Evolutionary conservation across 352 stramenopile genomes (phyloP), one percentile per base, ranked within the genome.

Genomic region (Elongisporangium anandrum): DNA sequence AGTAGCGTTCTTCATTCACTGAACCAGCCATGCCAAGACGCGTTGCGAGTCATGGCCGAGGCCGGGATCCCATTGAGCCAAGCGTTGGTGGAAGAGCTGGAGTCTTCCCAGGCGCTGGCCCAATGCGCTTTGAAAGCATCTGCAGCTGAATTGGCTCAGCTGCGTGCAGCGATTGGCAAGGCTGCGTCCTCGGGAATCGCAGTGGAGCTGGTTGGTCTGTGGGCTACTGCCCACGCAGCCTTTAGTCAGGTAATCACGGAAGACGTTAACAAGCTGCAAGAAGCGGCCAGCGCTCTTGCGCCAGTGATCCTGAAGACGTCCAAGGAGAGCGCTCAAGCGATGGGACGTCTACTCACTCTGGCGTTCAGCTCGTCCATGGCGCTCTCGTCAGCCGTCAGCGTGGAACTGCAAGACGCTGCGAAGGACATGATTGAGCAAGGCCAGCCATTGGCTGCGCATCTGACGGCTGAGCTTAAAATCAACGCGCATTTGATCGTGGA

Each of bases 171-270:
- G 4, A 57, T 76, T 20, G 65, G 55, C 17, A 24, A 64, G 34
- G 48, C 54, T 45, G 52, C 57, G 19, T 56, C 56, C 12, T 74
- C 60, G 1, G 55, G 41, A 1, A 52, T 66, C 20, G 52, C 41
- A 7, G 34, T 67, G 23, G 72, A 77, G 52, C 54, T 77, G 15
- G 53, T 80, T 50, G 60, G 21, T 17, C 61, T 77, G 7, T 75
- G 68, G 72, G 60, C 60, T 2, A 24, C 72, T 8, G 56, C 75
- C 24, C 63, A 79, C 16, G 48, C 57, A 5, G 54, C 69, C 1
- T 60, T 73, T 12, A 76, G 59, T 29, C 63, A 63, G 2, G 17
- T 63, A 0, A 26, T 75, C 23, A 54, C 61, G 6, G 64, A 73
- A 52, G 51, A 65, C 41, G 47, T 69, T 1, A 50, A 10, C 0